These are phyloP conservation scores for Conringia planisiliqua DNA, from an alignment of 345 rosid species.

Conservation along the genomic window DNA sequence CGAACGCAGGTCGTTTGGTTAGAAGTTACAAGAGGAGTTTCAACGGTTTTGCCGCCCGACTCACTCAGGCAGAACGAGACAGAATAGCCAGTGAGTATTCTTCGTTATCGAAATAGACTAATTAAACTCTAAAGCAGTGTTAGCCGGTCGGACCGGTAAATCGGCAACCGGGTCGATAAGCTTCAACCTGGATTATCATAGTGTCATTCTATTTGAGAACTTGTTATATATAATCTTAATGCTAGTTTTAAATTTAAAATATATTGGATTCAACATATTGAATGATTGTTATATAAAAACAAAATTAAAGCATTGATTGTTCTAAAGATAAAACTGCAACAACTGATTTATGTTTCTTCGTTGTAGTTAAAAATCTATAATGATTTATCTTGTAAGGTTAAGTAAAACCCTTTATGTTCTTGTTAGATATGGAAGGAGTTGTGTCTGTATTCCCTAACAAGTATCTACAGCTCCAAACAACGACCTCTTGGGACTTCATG, in stretches of 20 bases:
- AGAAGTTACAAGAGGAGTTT: slow-evolving; percentile 60
- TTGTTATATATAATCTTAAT: neutral
- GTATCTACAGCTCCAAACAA: slow-evolving; percentile 38
- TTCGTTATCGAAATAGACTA: neutral
- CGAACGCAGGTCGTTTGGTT: slow-evolving; percentile 30
- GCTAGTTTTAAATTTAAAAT: neutral
- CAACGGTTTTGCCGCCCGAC: slow-evolving; percentile 55
- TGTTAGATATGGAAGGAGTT: slow-evolving; percentile 35
- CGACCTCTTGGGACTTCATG: slow-evolving; percentile 60
- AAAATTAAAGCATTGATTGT: too few species aligned
- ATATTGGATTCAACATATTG: too few species aligned
- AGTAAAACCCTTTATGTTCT: neutral
- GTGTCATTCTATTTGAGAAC: too few species aligned
- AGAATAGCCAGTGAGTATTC: slow-evolving; percentile 40
- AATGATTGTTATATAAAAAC: too few species aligned
- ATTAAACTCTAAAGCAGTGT: neutral
- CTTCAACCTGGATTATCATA: too few species aligned
- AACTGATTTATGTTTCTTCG: neutral
- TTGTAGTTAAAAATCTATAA: neutral
- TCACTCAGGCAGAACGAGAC: slow-evolving; percentile 42
- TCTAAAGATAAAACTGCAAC: neutral
- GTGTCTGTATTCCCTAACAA: slow-evolving; percentile 49
- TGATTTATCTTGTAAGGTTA: neutral
- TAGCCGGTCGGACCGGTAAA: too few species aligned
- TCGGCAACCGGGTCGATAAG: neutral